Base-by-base conservation (phyloP, 2,329 filamentous ascomycete genomes). In the Sarocladiaceae sp. region DNA sequence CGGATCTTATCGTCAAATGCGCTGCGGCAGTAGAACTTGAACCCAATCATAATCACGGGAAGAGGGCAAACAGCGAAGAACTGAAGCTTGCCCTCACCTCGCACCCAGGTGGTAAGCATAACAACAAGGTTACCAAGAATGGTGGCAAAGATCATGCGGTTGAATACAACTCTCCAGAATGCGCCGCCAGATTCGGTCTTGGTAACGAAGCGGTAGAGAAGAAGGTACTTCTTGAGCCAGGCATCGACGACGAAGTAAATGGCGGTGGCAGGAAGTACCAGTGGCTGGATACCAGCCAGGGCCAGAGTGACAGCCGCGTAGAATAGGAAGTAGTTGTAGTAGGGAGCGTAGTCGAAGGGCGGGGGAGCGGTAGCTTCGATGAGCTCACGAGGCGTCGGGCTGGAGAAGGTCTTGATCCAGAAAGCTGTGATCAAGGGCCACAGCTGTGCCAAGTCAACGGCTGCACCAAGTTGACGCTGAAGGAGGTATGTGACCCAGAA, bases 241-340 rank as follows among this genome's bases (percentile, higher is more conserved):
- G 86, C 85, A 66, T 99, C 94, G 49, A 99, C 75, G 50, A 76
- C 73, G 67, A 97, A 97, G 76, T 97, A 99, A 26, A 97, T 71
- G 1, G 92, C 91, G 1, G 89, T 90, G 35, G 95, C 88, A 0
- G 89, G 84, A 7, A 99, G 77, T 2, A 94, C 87, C 22, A 97
- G 77, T 0, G 94, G 94, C 68, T 97, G 94, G 50, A 97, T 77
- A 2, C 85, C 83, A 2, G 87, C 84, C 63, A 94, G 97, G 61
- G 86, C 90, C 15, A 99, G 76, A 0, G 90, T 87, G 28, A 97
- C 88, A 0, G 93, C 97, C 22, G 88, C 78, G 72, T 97, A 99
- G 71, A 90, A 99, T 26, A 97, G 76, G 69, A 97, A 97, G 68
- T 96, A 97, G 69, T 97, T 97, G 79, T 97, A 99, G 72, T 97